Base-by-base conservation (phyloP, 208 protist genomes). In the Acanthamoeba healyi region DNA sequence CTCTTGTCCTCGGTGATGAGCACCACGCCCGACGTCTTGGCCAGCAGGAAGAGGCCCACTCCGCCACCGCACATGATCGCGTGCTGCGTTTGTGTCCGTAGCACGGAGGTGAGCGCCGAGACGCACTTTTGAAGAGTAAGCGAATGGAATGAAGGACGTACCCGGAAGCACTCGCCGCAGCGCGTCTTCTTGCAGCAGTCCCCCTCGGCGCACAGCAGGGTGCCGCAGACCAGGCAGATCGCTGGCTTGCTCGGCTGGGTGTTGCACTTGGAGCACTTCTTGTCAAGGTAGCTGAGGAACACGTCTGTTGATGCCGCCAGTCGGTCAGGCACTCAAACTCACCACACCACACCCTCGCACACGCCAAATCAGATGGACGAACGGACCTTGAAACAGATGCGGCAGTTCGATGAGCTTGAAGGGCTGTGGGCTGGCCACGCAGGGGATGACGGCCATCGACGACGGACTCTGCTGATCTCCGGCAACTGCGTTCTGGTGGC, bases 331-430 rank as follows among this genome's bases (percentile, higher is more conserved):
- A 32, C 56, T 1, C 56, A 2, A 6, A 29, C 26, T 15, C 24
- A 63, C 26, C 56, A 63, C 26, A 6, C 24, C 56, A 63, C 56
- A 24, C 17, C 3, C 56, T 0, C 3, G 24, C 56, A 63, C 3
- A 17, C 5, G 72, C n/a, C n/a, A n/a, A n/a, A n/a, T n/a, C 2
- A 54, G 2, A 17, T 1, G n/a, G 19, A 34, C 5, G 24, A n/a
- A 7, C 36, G 15, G 15, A 84, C 74, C 82, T 89, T 89, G 82
- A 51, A 89, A 89, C 15, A 89, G 32, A 19, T 67, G 46, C 6
- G 82, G 82, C 10, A 67, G 82, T 89, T 89, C 34, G 40, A 89
- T 67, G 82, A 89, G 82, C 46, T 44, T 40, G 82, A 89, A 70
- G 15, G 82, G 82, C 17, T 24, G 32, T 15, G 82, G 46, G 56